Base-by-base conservation (phyloP, 805 yeast genomes). In the Yueomyces sp. region DNA sequence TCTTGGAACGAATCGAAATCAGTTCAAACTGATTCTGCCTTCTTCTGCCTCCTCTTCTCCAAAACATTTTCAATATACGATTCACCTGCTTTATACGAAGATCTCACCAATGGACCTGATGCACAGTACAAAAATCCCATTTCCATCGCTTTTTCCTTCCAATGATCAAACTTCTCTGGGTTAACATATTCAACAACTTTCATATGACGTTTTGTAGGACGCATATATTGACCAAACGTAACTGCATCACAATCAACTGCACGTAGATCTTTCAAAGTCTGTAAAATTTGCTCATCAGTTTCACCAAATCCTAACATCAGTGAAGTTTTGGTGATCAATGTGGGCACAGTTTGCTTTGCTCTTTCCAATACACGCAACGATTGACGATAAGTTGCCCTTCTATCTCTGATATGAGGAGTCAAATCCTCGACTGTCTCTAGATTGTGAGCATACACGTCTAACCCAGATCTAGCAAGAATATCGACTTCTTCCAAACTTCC, bases 121-220 rank as follows among this genome's bases (percentile, higher is more conserved):
- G 98, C 98, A 63, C 96, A 94, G 60, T 92, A 90, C 41, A 87
- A 67, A 72, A 92, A 92, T 1, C 98, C 98, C 74, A 90, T 66
- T 38, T 84, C 85, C 49, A 81, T 62, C 0, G 98, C 97, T 7
- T 71, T 73, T 45, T 82, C 77, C 56, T 80, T 86, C 98, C 98
- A 92, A 60, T 81, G 72, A 47, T 88, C 95, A 60, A 92, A 92
- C 62, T 86, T 87, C 52, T 85, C 96, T 2, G 99, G 99, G 28
- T 78, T 82, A 26, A 92, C 77, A 56, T 92, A 92, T 53, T 90
- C 96, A 8, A 85, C 96, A 38, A 92, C 99, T 67, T 88, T 88
- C 94, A 92, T 87, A 63, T 92, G 99, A 58, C 98, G 79, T 65
- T 85, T 92, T 2, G 99, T 92, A 39, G 99, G 99, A 61, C 98